phyloP scores from a whole-genome alignment of 306 rosid species.

The Cyamopsis tetragonoloba region DNA sequence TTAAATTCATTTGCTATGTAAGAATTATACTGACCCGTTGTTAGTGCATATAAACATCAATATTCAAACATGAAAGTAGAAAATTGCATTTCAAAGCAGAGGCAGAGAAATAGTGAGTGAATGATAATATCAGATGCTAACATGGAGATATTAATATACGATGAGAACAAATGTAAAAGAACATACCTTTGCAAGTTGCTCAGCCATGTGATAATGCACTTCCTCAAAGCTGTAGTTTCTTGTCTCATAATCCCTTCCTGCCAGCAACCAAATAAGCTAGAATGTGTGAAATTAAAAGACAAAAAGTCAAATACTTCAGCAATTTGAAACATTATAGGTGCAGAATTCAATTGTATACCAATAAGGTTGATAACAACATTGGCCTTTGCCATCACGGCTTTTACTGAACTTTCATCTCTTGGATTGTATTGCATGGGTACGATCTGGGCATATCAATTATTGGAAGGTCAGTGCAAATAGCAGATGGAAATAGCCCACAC shows the following conservation, averaged over 20 bases:
- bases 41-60: conserved; percentile 12
- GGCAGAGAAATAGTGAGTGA: not conserved
- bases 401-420: conserved; percentile 87
- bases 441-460: conserved; percentile 47
- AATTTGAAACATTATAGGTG: conserved; percentile 6
- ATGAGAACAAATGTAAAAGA: conserved; percentile 15
- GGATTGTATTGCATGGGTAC: conserved; percentile 98
- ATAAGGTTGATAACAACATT: conserved; percentile 92
- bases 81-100: not conserved
- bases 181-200: conserved; percentile 73
- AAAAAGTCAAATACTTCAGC: conserved; percentile 18
- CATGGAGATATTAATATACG: conserved; percentile 18
- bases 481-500: conserved; percentile 5
- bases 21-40: not conserved
- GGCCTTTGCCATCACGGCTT: conserved; percentile 97
- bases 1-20: not conserved
- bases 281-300: not conserved
- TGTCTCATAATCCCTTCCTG: conserved; percentile 97
- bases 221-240: conserved; percentile 95
- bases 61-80: not conserved
- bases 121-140: not conserved
- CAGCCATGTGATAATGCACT: conserved; percentile 88
- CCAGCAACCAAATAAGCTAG: conserved; percentile 32
- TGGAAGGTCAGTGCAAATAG: conserved; percentile 26
- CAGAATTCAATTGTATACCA: conserved; percentile 45